Evolutionary conservation across 1,139 yeast genomes (phyloP).

Genomic region (Arxiozyma slooffiae): DNA sequence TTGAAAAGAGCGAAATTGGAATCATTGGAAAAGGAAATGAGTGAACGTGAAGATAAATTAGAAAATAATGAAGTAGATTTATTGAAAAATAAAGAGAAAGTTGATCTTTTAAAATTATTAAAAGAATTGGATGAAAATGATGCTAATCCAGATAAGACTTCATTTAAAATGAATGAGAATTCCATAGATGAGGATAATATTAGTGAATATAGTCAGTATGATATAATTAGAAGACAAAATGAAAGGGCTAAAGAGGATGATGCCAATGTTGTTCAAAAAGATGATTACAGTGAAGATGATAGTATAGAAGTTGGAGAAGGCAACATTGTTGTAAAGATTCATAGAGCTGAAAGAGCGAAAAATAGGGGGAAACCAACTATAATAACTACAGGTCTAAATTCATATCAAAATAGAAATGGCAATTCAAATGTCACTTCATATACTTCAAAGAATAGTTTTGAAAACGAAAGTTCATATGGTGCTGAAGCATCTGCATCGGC

Average conservation of each 20-base stretch:
- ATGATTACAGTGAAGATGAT: not conserved
- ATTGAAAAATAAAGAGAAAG: constrained; percentile 12
- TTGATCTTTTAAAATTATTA: constrained; percentile 9
- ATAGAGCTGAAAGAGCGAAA: constrained; percentile 2
- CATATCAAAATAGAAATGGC: not conserved
- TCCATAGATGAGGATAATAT: not conserved
- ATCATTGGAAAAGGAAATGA: not conserved
- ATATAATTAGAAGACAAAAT: constrained; percentile 1
- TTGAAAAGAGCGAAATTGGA: not conserved
- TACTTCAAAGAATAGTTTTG: constrained; percentile 1
- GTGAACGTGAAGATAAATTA: not conserved
- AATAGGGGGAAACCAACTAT: constrained; percentile 5
- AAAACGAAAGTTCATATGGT: constrained; percentile 2
- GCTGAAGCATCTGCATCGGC: constrained; percentile 10
- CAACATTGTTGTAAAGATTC: not conserved
- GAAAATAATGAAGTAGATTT: constrained; percentile 1
- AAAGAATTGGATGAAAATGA: not conserved
- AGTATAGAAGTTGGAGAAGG: not conserved
- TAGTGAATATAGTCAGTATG: constrained; percentile 3
- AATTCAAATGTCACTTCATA: not conserved
- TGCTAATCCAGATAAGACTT: no score
- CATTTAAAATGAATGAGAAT: not conserved
- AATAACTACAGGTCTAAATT: not conserved
- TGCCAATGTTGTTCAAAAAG: not conserved
- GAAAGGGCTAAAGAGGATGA: not conserved